phyloP scores from a whole-genome alignment of 2,329 filamentous ascomycete species.

The Aspergillus sp. region DNA sequence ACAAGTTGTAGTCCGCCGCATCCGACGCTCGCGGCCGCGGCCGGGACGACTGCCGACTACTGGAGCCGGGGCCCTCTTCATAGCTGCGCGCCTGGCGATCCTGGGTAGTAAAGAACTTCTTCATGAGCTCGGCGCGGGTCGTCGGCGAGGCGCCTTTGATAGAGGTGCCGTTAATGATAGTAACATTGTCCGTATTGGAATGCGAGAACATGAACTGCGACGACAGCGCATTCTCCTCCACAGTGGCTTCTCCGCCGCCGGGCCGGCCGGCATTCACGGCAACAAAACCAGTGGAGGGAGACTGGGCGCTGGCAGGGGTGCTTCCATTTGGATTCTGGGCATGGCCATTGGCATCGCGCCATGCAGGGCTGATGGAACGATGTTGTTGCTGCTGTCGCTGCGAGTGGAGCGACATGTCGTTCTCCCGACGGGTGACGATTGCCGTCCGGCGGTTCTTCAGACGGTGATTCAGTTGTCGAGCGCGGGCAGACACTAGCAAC shows the following conservation, averaged over 20 bases:
- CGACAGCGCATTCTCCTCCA: constrained; percentile 34
- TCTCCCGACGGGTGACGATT: constrained; percentile 66
- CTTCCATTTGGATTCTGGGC: constrained; percentile 30
- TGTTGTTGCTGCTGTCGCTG: constrained; percentile 31
- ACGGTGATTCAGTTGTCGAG: constrained; percentile 78
- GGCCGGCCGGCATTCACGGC: constrained; percentile 59
- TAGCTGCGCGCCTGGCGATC: constrained; percentile 53
- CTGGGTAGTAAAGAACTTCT: constrained; percentile 63
- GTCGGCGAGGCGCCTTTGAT: constrained; percentile 58
- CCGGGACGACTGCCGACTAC: constrained; percentile 31
- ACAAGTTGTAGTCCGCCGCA: constrained; percentile 41
- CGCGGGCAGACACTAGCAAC: constrained; percentile 62
- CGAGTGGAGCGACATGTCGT: constrained; percentile 36
- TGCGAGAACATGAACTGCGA: constrained; percentile 45
- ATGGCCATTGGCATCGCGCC: constrained; percentile 39
- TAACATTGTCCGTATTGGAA: constrained; percentile 48
- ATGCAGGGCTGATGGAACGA: constrained; percentile 39
- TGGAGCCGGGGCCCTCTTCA: constrained; percentile 31
- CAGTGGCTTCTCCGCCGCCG: constrained; percentile 37
- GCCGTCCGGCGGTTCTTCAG: constrained; percentile 73
- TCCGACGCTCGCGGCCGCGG: constrained; percentile 38
- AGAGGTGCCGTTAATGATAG: constrained; percentile 51
- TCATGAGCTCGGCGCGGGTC: constrained; percentile 62
- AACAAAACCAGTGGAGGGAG: constrained; percentile 57
- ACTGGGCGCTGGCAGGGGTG: constrained; percentile 39